A percentile compares a stretch with the other conserved stretches of the same genome.
These are phyloP conservation scores for Xylariaceae sp. DNA, from an alignment of 2,329 filamentous ascomycete species.

Conservation along the genomic window DNA sequence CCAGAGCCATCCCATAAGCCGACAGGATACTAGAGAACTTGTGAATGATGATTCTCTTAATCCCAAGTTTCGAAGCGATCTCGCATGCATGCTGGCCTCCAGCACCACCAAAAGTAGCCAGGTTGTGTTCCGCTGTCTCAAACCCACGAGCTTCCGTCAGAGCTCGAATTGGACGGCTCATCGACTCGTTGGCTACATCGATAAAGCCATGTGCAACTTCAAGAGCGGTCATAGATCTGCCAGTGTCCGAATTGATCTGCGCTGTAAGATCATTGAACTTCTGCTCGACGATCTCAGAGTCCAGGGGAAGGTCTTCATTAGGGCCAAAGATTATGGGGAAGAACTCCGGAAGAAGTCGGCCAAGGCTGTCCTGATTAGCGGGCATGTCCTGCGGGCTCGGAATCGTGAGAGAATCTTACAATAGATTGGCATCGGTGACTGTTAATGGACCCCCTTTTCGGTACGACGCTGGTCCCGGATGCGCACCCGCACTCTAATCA, in stretches of 20 bases:
- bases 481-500: constrained; percentile 58
- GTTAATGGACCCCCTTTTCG: constrained; percentile 68
- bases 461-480: constrained; percentile 70
- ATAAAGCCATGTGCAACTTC: constrained; percentile 66
- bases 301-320: constrained; percentile 55
- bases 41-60: constrained; percentile 37
- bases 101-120: constrained; percentile 59
- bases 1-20: constrained; percentile 31
- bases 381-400: background rate
- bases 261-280: constrained; percentile 38
- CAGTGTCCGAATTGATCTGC: constrained; percentile 35
- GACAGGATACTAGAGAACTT: constrained; percentile 32
- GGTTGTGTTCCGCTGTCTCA: constrained; percentile 27
- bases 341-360: constrained; percentile 56
- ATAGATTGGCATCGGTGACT: constrained; percentile 68
- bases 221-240: constrained; percentile 25
- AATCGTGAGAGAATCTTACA: constrained; percentile 21
- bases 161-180: constrained; percentile 66
- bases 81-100: constrained; percentile 55
- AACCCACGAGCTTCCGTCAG: constrained; percentile 7
- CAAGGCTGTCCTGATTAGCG: constrained; percentile 35
- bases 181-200: constrained; percentile 71
- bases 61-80: constrained; percentile 37
- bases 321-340: constrained; percentile 73
- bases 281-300: constrained; percentile 33